Conservation (phyloP, 1,284 basidiomycete species). For the Apiotrichum veenhuisii region DNA sequence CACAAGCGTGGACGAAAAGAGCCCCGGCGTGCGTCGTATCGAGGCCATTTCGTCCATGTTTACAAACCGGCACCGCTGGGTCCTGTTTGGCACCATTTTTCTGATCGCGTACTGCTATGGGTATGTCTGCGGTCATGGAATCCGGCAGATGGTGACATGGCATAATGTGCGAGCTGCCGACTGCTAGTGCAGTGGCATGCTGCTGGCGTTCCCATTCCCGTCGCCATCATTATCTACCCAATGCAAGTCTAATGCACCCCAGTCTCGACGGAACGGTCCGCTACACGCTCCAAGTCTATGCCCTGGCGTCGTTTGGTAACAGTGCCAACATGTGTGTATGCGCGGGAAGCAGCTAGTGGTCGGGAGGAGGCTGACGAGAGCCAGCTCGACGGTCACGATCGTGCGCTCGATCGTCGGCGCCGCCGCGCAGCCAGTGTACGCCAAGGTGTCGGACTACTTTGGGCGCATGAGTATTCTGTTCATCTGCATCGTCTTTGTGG, state of each 20-base stretch:
- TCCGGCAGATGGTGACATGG: too few species aligned
- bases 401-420: slow-evolving; percentile 39
- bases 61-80: slow-evolving; percentile 8
- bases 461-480: slow-evolving; percentile 47
- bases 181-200: too few species aligned
- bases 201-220: too few species aligned
- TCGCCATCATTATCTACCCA: too few species aligned
- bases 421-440: slow-evolving; percentile 38
- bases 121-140: slow-evolving; percentile 15
- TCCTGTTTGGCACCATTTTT: slow-evolving; percentile 47
- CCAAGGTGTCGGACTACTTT: slow-evolving; percentile 47
- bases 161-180: too few species aligned
- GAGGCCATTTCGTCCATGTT: slow-evolving; percentile 15
- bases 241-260: background rate
- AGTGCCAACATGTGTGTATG: slow-evolving; percentile 36
- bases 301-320: slow-evolving; percentile 18
- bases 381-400: slow-evolving; percentile 44
- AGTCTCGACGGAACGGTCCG: slow-evolving; percentile 45
- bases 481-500: slow-evolving; percentile 45
- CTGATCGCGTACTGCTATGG: slow-evolving; percentile 38
- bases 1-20: slow-evolving; percentile 14
- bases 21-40: slow-evolving; percentile 15
- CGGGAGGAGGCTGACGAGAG: too few species aligned
- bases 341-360: too few species aligned
- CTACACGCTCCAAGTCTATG: slow-evolving; percentile 27